Evolutionary conservation across 805 yeast genomes (phyloP), one percentile per base, ranked within the genome.

Genomic region (Helenozyma rhizophorensis): DNA sequence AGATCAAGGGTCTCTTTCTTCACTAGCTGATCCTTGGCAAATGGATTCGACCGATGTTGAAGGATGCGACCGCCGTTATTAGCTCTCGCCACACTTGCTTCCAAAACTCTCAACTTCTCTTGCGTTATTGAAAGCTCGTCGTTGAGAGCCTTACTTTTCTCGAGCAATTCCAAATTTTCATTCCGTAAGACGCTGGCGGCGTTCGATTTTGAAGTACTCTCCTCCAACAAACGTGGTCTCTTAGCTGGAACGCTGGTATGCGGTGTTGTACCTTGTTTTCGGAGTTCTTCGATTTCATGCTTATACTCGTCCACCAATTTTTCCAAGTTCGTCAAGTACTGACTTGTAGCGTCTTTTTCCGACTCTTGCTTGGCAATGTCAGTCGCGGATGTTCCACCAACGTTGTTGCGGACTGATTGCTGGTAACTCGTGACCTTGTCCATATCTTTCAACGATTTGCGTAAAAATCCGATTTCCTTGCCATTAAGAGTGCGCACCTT

Each of bases 31-130:
- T 80, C 81, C 11, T 64, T 65, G 2, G 68, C 34, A 10, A 79
- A 68, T 2, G 95, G 94, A 51, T 81, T 84, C 21, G 74, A 69
- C 28, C 80, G 68, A 36, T 83, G 56, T 52, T 83, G 83, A 10
- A 86, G 53, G 2, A 85, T 67, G 32, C 78, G 69, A 2, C 68
- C 39, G 6, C 25, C 18, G 3, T 21, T 25, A 18, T 53, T 42
- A 8, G 48, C 39, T 21, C 42, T 43, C 27, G 54, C 53, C 7
- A 33, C 8, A 13, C 52, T 34, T n/a, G 37, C 27, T 13, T 47
- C 41, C 4, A 48, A 32, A 18, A 62, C 40, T 2, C 60, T 48
- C 23, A 62, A 30, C 31, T 70, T 71, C 12, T 58, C 55, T 9
- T 64, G 56, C 25, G 74, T 47, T 1, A 55, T 39, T 4, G 50